phyloP scores from a whole-genome alignment of 1,284 basidiomycete species.

The Boletus mariae region DNA sequence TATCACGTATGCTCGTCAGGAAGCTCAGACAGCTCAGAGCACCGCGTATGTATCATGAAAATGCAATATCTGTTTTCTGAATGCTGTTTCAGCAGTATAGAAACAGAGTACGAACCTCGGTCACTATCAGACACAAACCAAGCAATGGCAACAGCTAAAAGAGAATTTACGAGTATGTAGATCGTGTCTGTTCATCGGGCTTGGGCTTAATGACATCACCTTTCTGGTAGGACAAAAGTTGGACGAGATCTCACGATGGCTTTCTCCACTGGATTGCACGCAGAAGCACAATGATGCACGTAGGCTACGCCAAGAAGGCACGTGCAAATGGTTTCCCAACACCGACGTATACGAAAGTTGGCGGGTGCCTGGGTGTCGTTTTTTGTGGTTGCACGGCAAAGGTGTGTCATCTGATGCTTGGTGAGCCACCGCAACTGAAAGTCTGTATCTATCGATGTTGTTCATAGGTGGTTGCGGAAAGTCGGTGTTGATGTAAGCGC shows the following conservation, averaged over 20 bases:
- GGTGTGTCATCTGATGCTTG: not conserved
- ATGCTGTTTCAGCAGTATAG: not conserved
- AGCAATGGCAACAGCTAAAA: not conserved
- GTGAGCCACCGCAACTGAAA: not conserved
- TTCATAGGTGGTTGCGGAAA: conserved; percentile 1
- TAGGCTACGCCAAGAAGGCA: conserved; percentile 1
- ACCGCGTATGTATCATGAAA: not conserved
- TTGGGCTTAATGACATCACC: not conserved
- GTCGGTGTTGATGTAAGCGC: not conserved
- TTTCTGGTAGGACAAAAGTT: not conserved
- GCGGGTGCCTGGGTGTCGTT: not conserved
- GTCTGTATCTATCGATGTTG: not conserved
- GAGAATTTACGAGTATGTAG: not conserved
- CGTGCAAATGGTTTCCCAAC: not conserved
- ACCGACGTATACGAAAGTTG: not conserved
- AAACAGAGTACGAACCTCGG: not conserved
- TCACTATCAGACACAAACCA: not conserved
- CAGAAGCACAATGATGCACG: conserved; percentile 1
- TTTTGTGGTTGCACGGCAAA: conserved; percentile 4
- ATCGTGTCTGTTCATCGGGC: not conserved
- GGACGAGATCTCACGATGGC: conserved; percentile 2
- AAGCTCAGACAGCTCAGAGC: not conserved
- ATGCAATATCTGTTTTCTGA: not conserved
- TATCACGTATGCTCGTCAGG: not conserved
- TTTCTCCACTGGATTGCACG: not conserved